Conservation (phyloP, 257 asterid species). For the Forsythia suspensa region DNA sequence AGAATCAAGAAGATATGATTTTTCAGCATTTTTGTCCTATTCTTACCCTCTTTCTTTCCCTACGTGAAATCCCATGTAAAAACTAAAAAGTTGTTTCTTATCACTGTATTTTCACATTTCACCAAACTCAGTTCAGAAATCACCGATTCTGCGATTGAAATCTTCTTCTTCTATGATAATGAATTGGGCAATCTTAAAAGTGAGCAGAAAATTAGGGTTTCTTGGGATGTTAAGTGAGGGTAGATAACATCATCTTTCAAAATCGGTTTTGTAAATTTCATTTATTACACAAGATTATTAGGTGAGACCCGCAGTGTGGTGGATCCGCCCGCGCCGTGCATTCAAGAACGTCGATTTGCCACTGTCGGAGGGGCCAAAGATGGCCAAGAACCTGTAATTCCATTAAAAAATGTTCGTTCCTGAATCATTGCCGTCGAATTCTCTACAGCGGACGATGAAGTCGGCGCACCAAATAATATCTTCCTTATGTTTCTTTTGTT, state of each 20-base stretch:
- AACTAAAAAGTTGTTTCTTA: slow-evolving; percentile 60
- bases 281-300: slow-evolving; percentile 63
- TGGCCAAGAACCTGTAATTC: slow-evolving; percentile 78
- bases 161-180: slow-evolving; percentile 37
- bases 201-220: slow-evolving; percentile 71
- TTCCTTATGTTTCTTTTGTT: too few species aligned
- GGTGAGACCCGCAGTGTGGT: slow-evolving; percentile 44
- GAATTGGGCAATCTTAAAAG: slow-evolving; percentile 56
- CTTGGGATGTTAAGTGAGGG: slow-evolving; percentile 80
- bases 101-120: slow-evolving; percentile 63
- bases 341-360: slow-evolving; percentile 86
- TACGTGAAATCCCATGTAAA: slow-evolving; percentile 90
- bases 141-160: slow-evolving; percentile 53
- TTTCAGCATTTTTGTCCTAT: slow-evolving; percentile 89
- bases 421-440: slow-evolving; percentile 35
- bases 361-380: slow-evolving; percentile 94
- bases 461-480: slow-evolving; percentile 32
- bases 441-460: slow-evolving; percentile 47
- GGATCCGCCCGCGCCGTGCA: slow-evolving; percentile 75
- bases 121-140: slow-evolving; percentile 59
- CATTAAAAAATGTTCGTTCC: slow-evolving; percentile 56
- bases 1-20: slow-evolving; percentile 75
- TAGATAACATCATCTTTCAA: slow-evolving; percentile 61
- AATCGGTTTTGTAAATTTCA: slow-evolving; percentile 41
- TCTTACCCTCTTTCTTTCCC: slow-evolving; percentile 88